Base-by-base conservation (phyloP, 2,329 filamentous ascomycete genomes). In the Ceratocystis albifundus region DNA sequence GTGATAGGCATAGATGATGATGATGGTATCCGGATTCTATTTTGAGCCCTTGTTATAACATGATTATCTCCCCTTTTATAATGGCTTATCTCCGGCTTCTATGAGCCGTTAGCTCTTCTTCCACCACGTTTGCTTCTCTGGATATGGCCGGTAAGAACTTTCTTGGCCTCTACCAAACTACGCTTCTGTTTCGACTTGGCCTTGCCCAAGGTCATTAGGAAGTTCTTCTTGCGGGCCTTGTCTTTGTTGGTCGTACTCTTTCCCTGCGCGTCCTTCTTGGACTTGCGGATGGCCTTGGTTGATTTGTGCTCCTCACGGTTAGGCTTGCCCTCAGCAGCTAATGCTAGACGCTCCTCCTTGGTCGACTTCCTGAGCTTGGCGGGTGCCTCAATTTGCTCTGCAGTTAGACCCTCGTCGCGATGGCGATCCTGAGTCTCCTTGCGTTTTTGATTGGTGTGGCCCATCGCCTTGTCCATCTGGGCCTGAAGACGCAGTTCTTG, bases 161-260 rank as follows among this genome's bases (percentile, higher is more conserved):
- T 90, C 73, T 84, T 84, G 70, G 90, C 91, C 77, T 96, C 88
- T 12, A 89, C 84, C 76, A 99, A 78, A 83, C 90, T 96, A 73
- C 92, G 84, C 86, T 96, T 96, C 73, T 94, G 88, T 82, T 97
- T 99, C 71, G 83, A 84, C 81, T 94, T 95, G 10, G 94, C 94
- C 80, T 99, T 97, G 68, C 93, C 90, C 68, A 99, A 78, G 48
- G 93, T 97, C 94, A 99, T 99, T 72, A 99, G 75, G 77, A 99
- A 96, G 76, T 99, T 99, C 88, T 99, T 99, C 82, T 90, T 90
- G 71, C 93, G 82, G 53, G 89, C 85, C 84, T 99, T 99, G 80
- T 99, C 94, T 79, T 89, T 89, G 78, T 99, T 99, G 70, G 93
- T 97, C 46, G 90, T 92, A 74, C 89, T 96, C 85, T 97, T 97